phyloP scores from a whole-genome alignment of 345 rosid genomes.

The Hevea brasiliensis region DNA sequence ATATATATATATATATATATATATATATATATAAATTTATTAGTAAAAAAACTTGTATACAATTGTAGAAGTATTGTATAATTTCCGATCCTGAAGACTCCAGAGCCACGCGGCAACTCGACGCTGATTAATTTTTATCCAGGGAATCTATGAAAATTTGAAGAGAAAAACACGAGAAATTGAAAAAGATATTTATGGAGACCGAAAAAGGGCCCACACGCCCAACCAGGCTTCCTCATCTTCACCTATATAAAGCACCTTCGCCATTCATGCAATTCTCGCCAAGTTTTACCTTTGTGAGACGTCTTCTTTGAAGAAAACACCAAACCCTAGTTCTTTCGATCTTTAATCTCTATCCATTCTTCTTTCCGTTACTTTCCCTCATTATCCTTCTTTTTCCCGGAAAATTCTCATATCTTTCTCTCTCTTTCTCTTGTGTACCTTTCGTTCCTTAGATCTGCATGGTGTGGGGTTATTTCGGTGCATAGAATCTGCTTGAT shows the following conservation, averaged over 20 bases:
- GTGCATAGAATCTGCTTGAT: slow-evolving; percentile 15
- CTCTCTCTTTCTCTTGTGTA: neutral
- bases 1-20: no score
- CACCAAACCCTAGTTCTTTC: slow-evolving; percentile 2
- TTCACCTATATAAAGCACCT: slow-evolving; percentile 47
- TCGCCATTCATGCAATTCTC: slow-evolving; percentile 55
- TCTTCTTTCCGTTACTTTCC: neutral
- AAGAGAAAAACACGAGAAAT: slow-evolving; percentile 13
- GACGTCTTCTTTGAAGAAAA: slow-evolving; percentile 13
- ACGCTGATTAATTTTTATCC: slow-evolving; percentile 34
- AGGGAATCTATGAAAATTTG: no score
- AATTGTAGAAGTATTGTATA: no score
- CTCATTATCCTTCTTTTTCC: slow-evolving; percentile 24
- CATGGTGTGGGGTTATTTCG: slow-evolving; percentile 32
- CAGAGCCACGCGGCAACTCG: slow-evolving; percentile 74
- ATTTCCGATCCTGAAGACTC: no score
- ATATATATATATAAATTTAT: no score
- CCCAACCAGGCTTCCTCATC: slow-evolving; percentile 7
- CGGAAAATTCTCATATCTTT: slow-evolving; percentile 7
- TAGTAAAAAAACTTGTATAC: no score
- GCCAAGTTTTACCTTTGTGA: slow-evolving; percentile 38
- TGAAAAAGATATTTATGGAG: slow-evolving; percentile 19
- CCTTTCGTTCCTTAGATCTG: slow-evolving; percentile 24
- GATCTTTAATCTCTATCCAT: neutral
- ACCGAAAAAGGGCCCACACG: slow-evolving; percentile 26